phyloP scores from a whole-genome alignment of 2,329 filamentous ascomycete genomes.

The Drechslerella dactyloides region DNA sequence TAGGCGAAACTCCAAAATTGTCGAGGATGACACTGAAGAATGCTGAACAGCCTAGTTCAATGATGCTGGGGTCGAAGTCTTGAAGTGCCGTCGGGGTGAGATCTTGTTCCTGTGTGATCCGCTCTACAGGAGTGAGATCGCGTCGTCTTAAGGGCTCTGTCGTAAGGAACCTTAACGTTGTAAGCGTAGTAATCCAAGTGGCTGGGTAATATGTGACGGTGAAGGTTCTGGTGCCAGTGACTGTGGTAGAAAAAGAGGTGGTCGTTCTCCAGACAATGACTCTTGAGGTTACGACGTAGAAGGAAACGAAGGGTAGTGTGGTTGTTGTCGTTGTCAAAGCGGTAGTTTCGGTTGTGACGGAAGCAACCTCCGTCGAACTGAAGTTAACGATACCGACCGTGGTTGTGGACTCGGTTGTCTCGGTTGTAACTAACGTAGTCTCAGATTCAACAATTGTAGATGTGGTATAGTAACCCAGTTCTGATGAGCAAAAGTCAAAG shows the following conservation, averaged over 20 bases:
- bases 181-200: background rate
- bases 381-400: background rate
- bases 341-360: constrained; percentile 9
- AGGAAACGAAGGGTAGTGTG: constrained; percentile 3
- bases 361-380: background rate
- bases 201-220: background rate
- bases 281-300: background rate
- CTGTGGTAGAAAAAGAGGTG: background rate
- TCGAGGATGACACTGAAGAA: constrained; percentile 13
- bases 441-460: constrained; percentile 14
- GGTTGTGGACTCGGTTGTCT: background rate
- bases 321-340: constrained; percentile 11
- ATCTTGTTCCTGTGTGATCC: constrained; percentile 9
- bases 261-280: background rate
- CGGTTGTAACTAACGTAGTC: background rate
- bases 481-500: constrained; percentile 43
- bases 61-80: constrained; percentile 14
- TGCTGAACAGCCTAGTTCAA: constrained; percentile 13
- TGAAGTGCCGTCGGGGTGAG: constrained; percentile 16
- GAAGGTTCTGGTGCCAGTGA: background rate
- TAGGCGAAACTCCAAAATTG: constrained; percentile 7
- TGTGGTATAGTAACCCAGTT: constrained; percentile 24
- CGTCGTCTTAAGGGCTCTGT: background rate
- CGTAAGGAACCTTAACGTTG: background rate
- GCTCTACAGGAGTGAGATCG: background rate